A percentile compares a stretch with the other conserved stretches of the same genome.
Evolutionary conservation across 1,284 basidiomycete species (phyloP).

Genomic region (Omphalotus olearius): DNA sequence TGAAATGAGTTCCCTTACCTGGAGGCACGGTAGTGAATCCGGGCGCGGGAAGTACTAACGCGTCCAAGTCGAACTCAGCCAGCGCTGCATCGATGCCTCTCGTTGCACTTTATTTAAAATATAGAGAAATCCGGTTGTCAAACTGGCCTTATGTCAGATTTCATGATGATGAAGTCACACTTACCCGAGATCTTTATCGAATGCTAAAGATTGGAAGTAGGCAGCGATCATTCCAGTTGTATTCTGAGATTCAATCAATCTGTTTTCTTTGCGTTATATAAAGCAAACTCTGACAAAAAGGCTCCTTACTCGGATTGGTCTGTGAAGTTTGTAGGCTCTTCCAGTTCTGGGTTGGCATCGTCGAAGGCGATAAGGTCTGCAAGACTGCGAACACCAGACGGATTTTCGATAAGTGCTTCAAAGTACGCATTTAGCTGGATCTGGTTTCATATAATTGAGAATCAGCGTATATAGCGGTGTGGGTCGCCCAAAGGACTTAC

Average conservation of each 20-base stretch:
- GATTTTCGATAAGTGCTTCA: constrained; percentile 37
- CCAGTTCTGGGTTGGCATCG: constrained; percentile 41
- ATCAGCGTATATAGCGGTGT: background rate
- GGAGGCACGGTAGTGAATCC: constrained; percentile 45
- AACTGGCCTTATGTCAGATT: too few relatives aligned
- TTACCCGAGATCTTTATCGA: constrained; percentile 45
- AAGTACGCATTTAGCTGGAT: constrained; percentile 48
- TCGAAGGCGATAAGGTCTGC: constrained; percentile 57
- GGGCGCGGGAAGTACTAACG: constrained; percentile 50
- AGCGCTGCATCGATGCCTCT: constrained; percentile 58
- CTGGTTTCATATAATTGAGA: constrained; percentile 24
- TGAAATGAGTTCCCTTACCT: constrained; percentile 26
- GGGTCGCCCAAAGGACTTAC: constrained; percentile 21
- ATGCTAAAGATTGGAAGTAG: constrained; percentile 46
- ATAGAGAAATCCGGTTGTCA: too few relatives aligned
- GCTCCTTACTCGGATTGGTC: constrained; percentile 38
- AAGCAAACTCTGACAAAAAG: background rate
- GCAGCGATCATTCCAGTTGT: constrained; percentile 43
- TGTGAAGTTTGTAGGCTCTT: constrained; percentile 44
- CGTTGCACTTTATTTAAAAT: constrained; percentile 22
- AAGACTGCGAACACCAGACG: constrained; percentile 49
- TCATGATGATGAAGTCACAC: too few relatives aligned
- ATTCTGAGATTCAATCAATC: constrained; percentile 44
- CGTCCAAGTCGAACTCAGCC: constrained; percentile 47
- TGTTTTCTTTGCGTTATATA: constrained; percentile 17